Evolutionary conservation across 768 basidiomycete genomes (phyloP), one percentile per base, ranked within the genome.

Genomic region (Pleurotus tuoliensis): DNA sequence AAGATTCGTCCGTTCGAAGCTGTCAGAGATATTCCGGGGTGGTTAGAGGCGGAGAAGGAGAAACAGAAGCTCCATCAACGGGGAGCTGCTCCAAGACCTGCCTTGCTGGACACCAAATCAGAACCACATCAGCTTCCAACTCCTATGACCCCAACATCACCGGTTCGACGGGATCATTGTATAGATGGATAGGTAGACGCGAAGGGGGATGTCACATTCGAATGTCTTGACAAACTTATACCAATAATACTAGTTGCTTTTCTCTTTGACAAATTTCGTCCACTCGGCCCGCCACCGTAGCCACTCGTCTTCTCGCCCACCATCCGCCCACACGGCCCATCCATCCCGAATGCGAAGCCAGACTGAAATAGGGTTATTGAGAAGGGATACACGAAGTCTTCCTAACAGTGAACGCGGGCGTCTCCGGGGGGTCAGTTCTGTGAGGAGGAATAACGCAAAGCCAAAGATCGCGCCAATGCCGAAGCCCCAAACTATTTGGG

Each of bases 261-360:
- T 53, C 5, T 24, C 39, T 20, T 41, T 53, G 18, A 3, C 34
- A 12, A 16, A 52, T 67, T 73, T 43, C 83, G 41, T 80, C 80
- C 86, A 88, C 62, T 76, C 73, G 15, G 62, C 61, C 59, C 79
- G 78, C 91, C 91, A 94, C 24, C 69, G 67, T 57, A 68, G 63
- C 87, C 89, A 94, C 59, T 90, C 89, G 18, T 63, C 72, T 66
- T 88, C 88, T 22, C 80, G 76, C 2, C 91, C 91, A n/a, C 86
- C 87, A 66, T 94, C 91, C 3, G 74, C 62, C 87, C 89, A 94
- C 1, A 92, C 73, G 9, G 76, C 80, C 92, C 92, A 94, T 5
- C 92, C 89, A 64, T 94, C 91, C 47, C 89, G 78, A 43, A 94
- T 71, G 47, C 83, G 80, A 34, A 89, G 66, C 88, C 88, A 93